These are phyloP conservation scores for Suhomyces emberorum DNA, from an alignment of 805 yeast genomes.

Conservation along the genomic window DNA sequence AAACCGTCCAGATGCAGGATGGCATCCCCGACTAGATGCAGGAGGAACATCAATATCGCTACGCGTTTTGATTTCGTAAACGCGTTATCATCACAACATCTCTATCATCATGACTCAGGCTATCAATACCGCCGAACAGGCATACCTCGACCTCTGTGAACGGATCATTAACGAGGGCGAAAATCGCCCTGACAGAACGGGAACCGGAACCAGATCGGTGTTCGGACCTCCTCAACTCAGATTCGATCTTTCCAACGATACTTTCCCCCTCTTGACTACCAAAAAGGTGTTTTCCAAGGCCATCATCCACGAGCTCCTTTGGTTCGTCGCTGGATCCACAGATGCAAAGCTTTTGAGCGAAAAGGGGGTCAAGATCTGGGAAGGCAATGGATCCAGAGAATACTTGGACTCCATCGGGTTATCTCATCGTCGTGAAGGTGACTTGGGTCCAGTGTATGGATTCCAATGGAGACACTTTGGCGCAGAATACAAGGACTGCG, in stretches of 20 bases:
- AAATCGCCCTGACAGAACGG: constrained; percentile 89
- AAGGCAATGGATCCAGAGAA: constrained; percentile 95
- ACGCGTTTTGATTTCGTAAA: too few relatives aligned
- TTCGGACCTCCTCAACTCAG: constrained; percentile 97
- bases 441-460: constrained; percentile 97
- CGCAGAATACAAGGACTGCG: constrained; percentile 84
- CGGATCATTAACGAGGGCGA: constrained; percentile 83
- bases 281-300: constrained; percentile 89
- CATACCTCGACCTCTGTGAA: constrained; percentile 78
- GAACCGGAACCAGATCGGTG: constrained; percentile 88
- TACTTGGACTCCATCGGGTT: constrained; percentile 83
- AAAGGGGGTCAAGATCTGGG: constrained; percentile 96
- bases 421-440: constrained; percentile 80
- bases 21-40: too few relatives aligned
- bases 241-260: constrained; percentile 67
- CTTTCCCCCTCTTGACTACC: constrained; percentile 88
- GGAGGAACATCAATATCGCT: too few relatives aligned
- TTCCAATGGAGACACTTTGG: constrained; percentile 99
- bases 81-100: constrained; percentile 1
- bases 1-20: too few relatives aligned
- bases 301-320: constrained; percentile 81
- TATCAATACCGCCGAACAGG: constrained; percentile 65
- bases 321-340: constrained; percentile 91
- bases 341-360: constrained; percentile 77
- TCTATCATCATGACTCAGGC: constrained; percentile 10